Base-by-base conservation (phyloP, 179 eudicot genomes). In the Nepenthes alata region DNA sequence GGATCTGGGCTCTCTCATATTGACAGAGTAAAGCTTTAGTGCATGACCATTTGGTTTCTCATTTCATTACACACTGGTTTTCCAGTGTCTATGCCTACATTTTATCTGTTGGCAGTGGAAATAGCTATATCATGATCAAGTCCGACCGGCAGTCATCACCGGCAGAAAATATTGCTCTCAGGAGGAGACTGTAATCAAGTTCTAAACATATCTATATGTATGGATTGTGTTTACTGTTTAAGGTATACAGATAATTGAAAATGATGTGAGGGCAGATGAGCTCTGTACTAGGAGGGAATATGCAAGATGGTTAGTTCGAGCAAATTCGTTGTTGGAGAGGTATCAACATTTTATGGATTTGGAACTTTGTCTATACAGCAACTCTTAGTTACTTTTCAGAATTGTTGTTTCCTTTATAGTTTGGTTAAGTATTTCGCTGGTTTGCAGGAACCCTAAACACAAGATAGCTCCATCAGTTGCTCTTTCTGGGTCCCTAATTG, bases 211-310 rank as follows among this genome's bases (percentile, higher is more conserved):
- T 53, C 66, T 78, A 54, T 70, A 44, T 70, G 59, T 70, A 38
- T 70, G 59, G 64, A 57, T 52, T 68, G 37, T 72, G 65, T 63
- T 77, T 78, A 83, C 35, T 72, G 65, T 63, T 77, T 78, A 83
- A 74, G 81, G 75, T 72, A 72, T 78, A 76, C 91, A 91, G 98
- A 86, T 91, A 59, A 76, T 89, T 72, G 95, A 89, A 67, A 86
- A 88, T 57, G 83, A 81, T 74, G 87, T 80, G 55, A 75, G 70
- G 78, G 86, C 83, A 37, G 83, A 74, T 70, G 86, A 83, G 59
- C 82, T 91, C 67, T 91, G 98, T 69, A 81, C 86, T 2, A 84
- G 91, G 72, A 81, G 96, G 81, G 95, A 91, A 74, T 91, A 89
- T 66, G 91, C 95, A 58, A 80, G 98, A 72, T 91, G 96, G 98